These are phyloP conservation scores for Ophiostoma populinum DNA, from an alignment of 2,329 filamentous ascomycete genomes.

Conservation along the genomic window DNA sequence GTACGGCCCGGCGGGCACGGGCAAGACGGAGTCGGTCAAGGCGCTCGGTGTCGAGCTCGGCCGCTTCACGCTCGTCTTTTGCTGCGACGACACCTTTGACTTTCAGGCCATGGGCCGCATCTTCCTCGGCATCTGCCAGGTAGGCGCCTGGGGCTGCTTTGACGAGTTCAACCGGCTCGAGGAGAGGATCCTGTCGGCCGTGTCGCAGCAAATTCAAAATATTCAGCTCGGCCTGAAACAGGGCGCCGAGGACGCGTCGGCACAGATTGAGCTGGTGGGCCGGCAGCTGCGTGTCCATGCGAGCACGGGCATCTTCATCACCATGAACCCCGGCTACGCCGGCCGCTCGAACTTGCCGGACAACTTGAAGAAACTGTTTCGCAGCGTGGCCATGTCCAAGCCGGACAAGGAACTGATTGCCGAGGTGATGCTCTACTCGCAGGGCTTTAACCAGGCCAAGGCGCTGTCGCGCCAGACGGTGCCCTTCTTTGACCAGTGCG, in stretches of 20 bases:
- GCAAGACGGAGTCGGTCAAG: constrained; percentile 98
- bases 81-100: constrained; percentile 98
- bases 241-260: constrained; percentile 60
- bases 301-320: constrained; percentile 98
- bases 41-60: constrained; percentile 90
- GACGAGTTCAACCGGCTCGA: constrained; percentile 99
- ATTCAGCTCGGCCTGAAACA: constrained; percentile 92
- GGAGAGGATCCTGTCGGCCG: constrained; percentile 90
- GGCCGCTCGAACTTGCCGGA: constrained; percentile 95
- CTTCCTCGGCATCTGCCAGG: constrained; percentile 96
- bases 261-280: constrained; percentile 87
- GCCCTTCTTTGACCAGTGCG: constrained; percentile 92
- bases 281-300: constrained; percentile 76
- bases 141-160: constrained; percentile 98
- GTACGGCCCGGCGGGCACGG: constrained; percentile 92
- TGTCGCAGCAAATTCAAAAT: constrained; percentile 98
- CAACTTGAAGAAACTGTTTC: constrained; percentile 98
- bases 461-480: constrained; percentile 86
- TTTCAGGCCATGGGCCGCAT: constrained; percentile 99
- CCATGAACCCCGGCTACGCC: constrained; percentile 98
- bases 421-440: constrained; percentile 99
- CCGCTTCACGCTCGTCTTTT: constrained; percentile 96
- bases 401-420: constrained; percentile 98
- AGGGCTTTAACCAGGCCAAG: constrained; percentile 96
- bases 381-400: constrained; percentile 98